Percentiles rank a stretch among this genome's conserved stretches.
Evolutionary conservation across 495 filamentous ascomycete genomes (phyloP).

Genomic region (Podospora comata): DNA sequence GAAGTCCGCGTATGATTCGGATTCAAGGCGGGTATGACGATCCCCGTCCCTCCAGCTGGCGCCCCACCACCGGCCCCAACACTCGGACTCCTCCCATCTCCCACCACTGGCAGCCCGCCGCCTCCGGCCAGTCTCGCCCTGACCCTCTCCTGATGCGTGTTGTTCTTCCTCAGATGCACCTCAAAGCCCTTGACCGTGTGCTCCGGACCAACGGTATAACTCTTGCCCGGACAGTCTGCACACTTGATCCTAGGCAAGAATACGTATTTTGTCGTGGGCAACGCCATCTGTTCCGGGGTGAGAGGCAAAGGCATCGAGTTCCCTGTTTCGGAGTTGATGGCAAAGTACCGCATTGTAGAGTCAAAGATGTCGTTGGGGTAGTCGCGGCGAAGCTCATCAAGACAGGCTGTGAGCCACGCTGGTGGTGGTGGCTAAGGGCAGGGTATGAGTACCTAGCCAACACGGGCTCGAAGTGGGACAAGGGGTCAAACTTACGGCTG

Average conservation of each 20-base stretch:
- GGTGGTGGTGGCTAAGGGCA: slow-evolving; percentile 58
- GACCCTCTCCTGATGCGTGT: slow-evolving; percentile 71
- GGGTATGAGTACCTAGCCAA: slow-evolving; percentile 2
- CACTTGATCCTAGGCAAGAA: slow-evolving; percentile 85
- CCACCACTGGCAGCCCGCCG: neutral
- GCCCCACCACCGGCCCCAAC: neutral
- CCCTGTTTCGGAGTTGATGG: slow-evolving; percentile 66
- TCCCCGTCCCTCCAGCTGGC: neutral
- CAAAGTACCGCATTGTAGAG: slow-evolving; percentile 78
- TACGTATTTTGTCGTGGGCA: slow-evolving; percentile 61
- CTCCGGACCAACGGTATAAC: slow-evolving; percentile 84
- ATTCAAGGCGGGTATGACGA: neutral
- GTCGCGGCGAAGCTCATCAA: slow-evolving; percentile 57
- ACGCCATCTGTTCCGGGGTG: slow-evolving; percentile 45
- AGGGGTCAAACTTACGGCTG: slow-evolving; percentile 47
- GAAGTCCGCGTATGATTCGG: neutral
- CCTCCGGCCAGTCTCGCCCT: slow-evolving; percentile 20
- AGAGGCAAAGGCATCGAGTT: slow-evolving; percentile 48
- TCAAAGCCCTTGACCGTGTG: slow-evolving; percentile 85
- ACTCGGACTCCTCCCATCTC: neutral
- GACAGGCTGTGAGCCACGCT: slow-evolving; percentile 68
- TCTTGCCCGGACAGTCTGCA: slow-evolving; percentile 85
- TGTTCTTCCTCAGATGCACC: slow-evolving; percentile 74
- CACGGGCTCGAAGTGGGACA: neutral
- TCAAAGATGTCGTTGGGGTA: slow-evolving; percentile 82